phyloP scores from a whole-genome alignment of 2,329 filamentous ascomycete species.

The Fusarium liriodendri region DNA sequence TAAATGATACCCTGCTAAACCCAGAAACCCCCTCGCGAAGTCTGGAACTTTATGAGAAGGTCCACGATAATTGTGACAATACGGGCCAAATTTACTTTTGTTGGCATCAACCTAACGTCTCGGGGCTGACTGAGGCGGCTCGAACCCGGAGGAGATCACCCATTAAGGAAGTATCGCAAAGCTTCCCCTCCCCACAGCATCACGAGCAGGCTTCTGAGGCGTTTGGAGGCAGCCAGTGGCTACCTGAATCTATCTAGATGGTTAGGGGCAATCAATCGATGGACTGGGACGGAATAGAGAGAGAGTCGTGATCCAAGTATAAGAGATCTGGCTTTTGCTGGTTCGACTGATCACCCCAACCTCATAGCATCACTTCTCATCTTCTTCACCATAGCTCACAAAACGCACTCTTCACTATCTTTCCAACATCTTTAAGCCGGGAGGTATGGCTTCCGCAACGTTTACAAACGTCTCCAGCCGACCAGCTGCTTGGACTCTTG shows the following conservation, averaged over 20 bases:
- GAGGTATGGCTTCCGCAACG: neutral
- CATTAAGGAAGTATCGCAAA: neutral
- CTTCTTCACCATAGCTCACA: neutral
- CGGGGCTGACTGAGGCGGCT: neutral
- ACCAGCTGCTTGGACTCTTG: conserved; percentile 22
- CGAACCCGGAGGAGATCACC: neutral
- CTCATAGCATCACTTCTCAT: neutral
- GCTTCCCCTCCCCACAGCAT: neutral
- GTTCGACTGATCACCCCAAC: neutral
- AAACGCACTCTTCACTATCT: neutral
- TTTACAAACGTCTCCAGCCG: neutral
- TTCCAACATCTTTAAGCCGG: neutral
- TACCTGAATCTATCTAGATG: neutral
- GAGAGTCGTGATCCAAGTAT: neutral
- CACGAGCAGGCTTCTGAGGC: neutral
- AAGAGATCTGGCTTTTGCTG: neutral
- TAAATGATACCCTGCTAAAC: neutral
- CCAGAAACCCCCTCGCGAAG: neutral
- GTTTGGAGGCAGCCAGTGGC: neutral
- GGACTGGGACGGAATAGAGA: neutral
- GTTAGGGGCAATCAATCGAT: neutral
- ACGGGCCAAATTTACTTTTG: neutral
- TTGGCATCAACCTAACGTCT: neutral
- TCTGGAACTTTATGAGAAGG: neutral
- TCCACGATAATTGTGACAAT: neutral